Base-by-base conservation (phyloP, 345 rosid genomes). In the Gynandropsis gynandra region DNA sequence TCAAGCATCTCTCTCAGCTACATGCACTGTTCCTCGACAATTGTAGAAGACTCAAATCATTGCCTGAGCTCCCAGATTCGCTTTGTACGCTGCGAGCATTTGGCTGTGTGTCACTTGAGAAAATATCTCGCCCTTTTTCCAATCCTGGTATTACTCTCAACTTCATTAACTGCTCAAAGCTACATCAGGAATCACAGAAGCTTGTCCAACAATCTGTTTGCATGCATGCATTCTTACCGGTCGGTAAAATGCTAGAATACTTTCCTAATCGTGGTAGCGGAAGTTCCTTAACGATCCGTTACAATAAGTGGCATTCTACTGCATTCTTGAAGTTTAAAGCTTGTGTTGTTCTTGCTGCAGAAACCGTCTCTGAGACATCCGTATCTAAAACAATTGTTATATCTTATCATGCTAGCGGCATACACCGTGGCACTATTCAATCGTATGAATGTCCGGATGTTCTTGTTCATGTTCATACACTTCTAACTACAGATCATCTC, bases 191-290 rank as follows among this genome's bases (percentile, higher is more conserved):
- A 19, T 50, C 61, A 10, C 44, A 42, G 19, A 11, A 43, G 21
- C 45, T 57, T 24, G 47, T 47, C 35, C 53, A 47, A 12, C 36
- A 43, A 37, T 47, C 53, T 21, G 24, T 36, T 47, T 47, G 53
- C 46, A 16, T 15, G 12, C 37, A 46, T 36, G 46, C 46, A 1
- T 9, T 58, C 38, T 58, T 58, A 37, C 53, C 62, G 2, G 53
- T 52, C 12, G 29, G 7, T 21, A n/a, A 58, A 48, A 47, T 58
- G 18, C 40, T 47, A 15, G 40, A 17, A 39, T 12, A 48, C 47
- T 29, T 58, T 47, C 12, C 11, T 47, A 9, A 58, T 47, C 39
- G 4, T 17, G 47, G 39, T 37, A 27, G 45, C 38, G 24, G 29
- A 27, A 16, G 7, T 9, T 47, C 38, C 27, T 27, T 47, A 16